Evolutionary conservation across 2,329 filamentous ascomycete genomes (phyloP).

Genomic region (Neocucurbitaria cava): DNA sequence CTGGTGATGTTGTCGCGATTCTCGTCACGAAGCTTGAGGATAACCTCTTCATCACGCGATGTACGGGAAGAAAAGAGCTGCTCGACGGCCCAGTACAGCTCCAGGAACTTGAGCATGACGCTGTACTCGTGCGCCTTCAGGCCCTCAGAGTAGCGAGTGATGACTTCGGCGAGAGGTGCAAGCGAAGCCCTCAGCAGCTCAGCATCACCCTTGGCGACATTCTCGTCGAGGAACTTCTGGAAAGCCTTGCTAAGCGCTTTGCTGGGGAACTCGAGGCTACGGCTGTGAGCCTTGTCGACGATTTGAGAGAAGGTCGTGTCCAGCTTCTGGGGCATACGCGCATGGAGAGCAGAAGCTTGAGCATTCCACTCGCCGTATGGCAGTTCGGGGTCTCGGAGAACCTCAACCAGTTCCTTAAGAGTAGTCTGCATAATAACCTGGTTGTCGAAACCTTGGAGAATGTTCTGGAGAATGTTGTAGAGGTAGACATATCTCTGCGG

Average conservation of each 20-base stretch:
- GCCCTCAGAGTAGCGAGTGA: slow-evolving; percentile 82
- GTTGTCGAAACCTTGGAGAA: slow-evolving; percentile 94
- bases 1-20: slow-evolving; percentile 90
- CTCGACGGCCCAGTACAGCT: slow-evolving; percentile 84
- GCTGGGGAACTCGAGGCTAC: slow-evolving; percentile 87
- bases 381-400: slow-evolving; percentile 86
- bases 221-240: slow-evolving; percentile 87
- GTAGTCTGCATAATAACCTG: slow-evolving; percentile 92
- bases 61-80: slow-evolving; percentile 84
- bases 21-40: slow-evolving; percentile 91
- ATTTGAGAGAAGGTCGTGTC: slow-evolving; percentile 82
- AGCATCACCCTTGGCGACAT: slow-evolving; percentile 74
- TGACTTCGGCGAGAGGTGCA: slow-evolving; percentile 76
- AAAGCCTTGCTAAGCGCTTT: slow-evolving; percentile 86
- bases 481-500: slow-evolving; percentile 84
- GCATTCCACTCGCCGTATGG: slow-evolving; percentile 97
- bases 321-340: slow-evolving; percentile 94
- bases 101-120: slow-evolving; percentile 79
- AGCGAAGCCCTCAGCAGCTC: slow-evolving; percentile 76
- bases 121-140: slow-evolving; percentile 89
- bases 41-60: slow-evolving; percentile 88
- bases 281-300: slow-evolving; percentile 79
- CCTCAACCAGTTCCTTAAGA: slow-evolving; percentile 86
- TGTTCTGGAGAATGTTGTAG: slow-evolving; percentile 80
- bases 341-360: slow-evolving; percentile 94